A percentile compares a stretch with the other conserved stretches of the same genome.
These are phyloP conservation scores for Phytophthora litchii DNA, from an alignment of 352 stramenopile species.

Conservation along the genomic window DNA sequence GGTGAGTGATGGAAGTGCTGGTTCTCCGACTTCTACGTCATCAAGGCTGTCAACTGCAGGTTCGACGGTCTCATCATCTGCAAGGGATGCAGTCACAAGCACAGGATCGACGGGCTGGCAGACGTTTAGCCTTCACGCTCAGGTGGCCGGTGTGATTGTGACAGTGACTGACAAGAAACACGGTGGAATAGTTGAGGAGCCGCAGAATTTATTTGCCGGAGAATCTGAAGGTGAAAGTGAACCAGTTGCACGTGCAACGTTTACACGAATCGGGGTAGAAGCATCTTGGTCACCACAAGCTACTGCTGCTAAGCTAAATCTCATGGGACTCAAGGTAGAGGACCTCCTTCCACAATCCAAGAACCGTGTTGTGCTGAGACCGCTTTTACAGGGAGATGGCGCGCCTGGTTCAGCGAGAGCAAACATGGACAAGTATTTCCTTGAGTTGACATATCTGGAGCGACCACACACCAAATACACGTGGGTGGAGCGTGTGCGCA, in stretches of 20 bases:
- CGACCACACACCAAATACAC: slow-evolving; percentile 74
- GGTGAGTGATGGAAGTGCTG: slow-evolving; percentile 47
- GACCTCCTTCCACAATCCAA: slow-evolving; percentile 70
- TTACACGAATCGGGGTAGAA: slow-evolving; percentile 70
- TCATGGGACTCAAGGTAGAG: slow-evolving; percentile 80
- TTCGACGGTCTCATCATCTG: slow-evolving; percentile 25
- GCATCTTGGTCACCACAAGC: slow-evolving; percentile 43
- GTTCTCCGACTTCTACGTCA: slow-evolving; percentile 25
- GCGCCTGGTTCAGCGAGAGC: slow-evolving; percentile 11
- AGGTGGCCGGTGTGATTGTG: slow-evolving; percentile 72
- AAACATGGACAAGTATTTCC: slow-evolving; percentile 56
- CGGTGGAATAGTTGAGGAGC: slow-evolving; percentile 5
- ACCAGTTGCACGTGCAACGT: slow-evolving; percentile 66
- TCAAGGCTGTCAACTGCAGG: slow-evolving; percentile 24
- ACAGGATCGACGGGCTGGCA: slow-evolving; percentile 45
- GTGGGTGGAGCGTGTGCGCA: slow-evolving; percentile 63
- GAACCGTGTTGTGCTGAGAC: slow-evolving; percentile 68
- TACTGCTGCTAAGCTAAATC: slow-evolving; percentile 63
- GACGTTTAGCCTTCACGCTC: slow-evolving; percentile 65
- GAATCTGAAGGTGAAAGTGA: slow-evolving; percentile 41
- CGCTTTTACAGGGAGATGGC: slow-evolving; percentile 39
- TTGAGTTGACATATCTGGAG: slow-evolving; percentile 73
- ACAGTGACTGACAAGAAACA: slow-evolving; percentile 73
- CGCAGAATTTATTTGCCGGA: slow-evolving; percentile 29
- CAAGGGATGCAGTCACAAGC: slow-evolving; percentile 7